Evolutionary conservation across 169 alveolate species (phyloP).

Genomic region (Theileria orientalis): DNA sequence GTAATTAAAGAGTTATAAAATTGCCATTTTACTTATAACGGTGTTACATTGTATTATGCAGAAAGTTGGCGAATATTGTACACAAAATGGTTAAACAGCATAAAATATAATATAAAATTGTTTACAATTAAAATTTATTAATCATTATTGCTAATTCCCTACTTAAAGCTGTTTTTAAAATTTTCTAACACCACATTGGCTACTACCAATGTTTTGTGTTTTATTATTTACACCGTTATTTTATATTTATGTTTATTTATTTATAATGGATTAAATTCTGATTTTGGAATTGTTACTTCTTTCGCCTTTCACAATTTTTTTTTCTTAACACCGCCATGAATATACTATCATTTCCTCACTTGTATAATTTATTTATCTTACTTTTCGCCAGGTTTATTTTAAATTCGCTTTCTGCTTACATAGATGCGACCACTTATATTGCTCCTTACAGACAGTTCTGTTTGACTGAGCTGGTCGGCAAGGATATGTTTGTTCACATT

Average conservation of each 20-base stretch:
- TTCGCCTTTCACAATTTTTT: no score
- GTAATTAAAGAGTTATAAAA: not conserved
- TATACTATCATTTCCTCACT: not conserved
- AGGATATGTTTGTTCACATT: conserved; percentile 65
- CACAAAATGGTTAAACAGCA: not conserved
- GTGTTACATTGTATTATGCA: not conserved
- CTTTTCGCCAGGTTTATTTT: not conserved
- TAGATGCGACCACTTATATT: conserved; percentile 52
- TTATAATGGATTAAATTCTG: no score
- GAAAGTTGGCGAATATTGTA: not conserved
- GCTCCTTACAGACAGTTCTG: conserved; percentile 25
- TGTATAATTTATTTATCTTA: not conserved
- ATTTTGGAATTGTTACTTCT: no score
- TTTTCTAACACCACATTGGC: not conserved
- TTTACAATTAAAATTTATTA: not conserved
- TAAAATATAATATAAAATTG: not conserved
- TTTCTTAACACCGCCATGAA: not conserved
- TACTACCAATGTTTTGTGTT: not conserved
- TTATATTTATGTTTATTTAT: not conserved
- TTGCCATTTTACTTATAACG: not conserved
- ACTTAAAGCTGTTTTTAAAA: no score
- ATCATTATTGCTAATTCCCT: not conserved
- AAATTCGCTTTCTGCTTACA: conserved; percentile 19
- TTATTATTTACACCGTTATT: not conserved
- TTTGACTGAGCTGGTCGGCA: conserved; percentile 48